These are phyloP conservation scores for Ganoderma boninense DNA, from an alignment of 1,284 basidiomycete genomes.

Conservation along the genomic window DNA sequence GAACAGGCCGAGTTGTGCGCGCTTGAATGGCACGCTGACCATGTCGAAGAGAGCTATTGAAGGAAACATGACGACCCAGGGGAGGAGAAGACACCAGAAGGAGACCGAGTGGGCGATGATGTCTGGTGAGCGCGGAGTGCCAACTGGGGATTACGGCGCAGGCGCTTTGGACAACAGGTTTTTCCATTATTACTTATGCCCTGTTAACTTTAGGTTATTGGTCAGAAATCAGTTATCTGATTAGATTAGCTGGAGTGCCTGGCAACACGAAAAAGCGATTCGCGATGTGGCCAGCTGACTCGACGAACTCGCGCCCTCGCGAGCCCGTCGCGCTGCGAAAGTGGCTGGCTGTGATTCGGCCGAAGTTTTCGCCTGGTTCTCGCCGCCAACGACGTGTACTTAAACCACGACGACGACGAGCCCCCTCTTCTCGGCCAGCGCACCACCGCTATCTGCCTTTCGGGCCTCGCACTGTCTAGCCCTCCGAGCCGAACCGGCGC, in stretches of 20 bases:
- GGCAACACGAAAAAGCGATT: background rate
- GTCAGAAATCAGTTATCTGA: slow-evolving; percentile 18
- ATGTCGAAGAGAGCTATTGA: slow-evolving; percentile 44
- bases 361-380: slow-evolving; percentile 34
- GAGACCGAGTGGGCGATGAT: background rate
- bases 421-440: background rate
- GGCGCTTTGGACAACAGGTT: background rate
- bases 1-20: slow-evolving; percentile 78
- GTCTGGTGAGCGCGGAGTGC: background rate
- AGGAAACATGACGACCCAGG: slow-evolving; percentile 44
- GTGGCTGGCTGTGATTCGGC: slow-evolving; percentile 26
- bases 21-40: slow-evolving; percentile 76
- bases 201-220: background rate
- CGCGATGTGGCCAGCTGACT: slow-evolving; percentile 16
- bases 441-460: background rate
- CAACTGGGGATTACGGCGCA: background rate
- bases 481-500: too few relatives aligned
- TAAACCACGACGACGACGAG: background rate
- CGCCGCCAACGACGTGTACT: slow-evolving; percentile 6
- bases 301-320: background rate
- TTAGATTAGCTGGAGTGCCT: slow-evolving; percentile 26
- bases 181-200: background rate
- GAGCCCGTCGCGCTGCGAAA: background rate
- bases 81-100: slow-evolving; percentile 4
- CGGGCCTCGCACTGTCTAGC: background rate